These are phyloP conservation scores for Helicocarpus griseus DNA, from an alignment of 2,329 filamentous ascomycete genomes.

Conservation along the genomic window DNA sequence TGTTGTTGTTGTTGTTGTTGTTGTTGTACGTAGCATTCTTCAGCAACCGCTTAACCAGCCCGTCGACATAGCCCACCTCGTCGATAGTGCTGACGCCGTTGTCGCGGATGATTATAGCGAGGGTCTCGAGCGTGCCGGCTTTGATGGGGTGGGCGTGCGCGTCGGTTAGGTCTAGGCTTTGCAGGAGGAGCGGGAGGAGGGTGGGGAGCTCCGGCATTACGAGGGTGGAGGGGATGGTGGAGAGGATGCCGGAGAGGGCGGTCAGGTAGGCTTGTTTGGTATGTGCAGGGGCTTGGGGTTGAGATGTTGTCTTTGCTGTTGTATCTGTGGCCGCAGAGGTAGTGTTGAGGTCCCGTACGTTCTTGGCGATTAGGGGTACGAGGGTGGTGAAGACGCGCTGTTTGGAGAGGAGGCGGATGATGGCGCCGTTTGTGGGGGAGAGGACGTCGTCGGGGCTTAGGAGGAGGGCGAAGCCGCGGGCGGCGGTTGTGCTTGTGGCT, in stretches of 20 bases:
- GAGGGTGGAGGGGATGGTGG: constrained; percentile 49
- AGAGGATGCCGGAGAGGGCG: constrained; percentile 52
- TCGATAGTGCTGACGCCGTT: constrained; percentile 42
- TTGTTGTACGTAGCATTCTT: constrained; percentile 31
- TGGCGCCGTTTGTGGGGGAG: constrained; percentile 50
- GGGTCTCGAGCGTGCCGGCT: constrained; percentile 49
- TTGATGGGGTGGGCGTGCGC: constrained; percentile 45
- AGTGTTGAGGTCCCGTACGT: constrained; percentile 38
- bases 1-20: constrained; percentile 8
- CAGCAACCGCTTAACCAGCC: constrained; percentile 48
- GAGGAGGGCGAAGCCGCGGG: constrained; percentile 50
- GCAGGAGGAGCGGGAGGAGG: constrained; percentile 51
- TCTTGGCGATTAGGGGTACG: constrained; percentile 45
- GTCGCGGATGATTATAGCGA: constrained; percentile 49
- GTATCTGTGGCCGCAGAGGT: constrained; percentile 11
- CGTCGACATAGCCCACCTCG: constrained; percentile 46
- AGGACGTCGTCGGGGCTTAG: constrained; percentile 53
- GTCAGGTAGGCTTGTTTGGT: constrained; percentile 53
- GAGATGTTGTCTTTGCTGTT: too few relatives aligned
- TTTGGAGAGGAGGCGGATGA: constrained; percentile 52
- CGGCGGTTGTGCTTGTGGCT: constrained; percentile 41
- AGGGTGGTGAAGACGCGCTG: constrained; percentile 54
- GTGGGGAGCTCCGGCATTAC: constrained; percentile 49
- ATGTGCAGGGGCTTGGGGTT: constrained; percentile 15
- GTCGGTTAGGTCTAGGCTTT: constrained; percentile 48